These are phyloP conservation scores for Cymbidium sinense DNA, from an alignment of 106 monocot species.

Conservation along the genomic window DNA sequence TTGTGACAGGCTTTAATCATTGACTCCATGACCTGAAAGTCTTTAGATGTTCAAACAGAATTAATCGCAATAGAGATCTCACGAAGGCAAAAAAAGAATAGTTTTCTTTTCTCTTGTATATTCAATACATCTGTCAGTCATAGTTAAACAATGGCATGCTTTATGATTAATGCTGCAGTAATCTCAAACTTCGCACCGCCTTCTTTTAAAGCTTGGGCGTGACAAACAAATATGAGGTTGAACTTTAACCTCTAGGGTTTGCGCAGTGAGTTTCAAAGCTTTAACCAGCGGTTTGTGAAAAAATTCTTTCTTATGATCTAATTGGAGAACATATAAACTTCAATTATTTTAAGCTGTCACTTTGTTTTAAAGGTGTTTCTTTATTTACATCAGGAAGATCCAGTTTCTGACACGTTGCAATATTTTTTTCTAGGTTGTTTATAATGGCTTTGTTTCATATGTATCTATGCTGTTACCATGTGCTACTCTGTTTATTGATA, in stretches of 20 bases:
- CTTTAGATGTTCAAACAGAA: not conserved
- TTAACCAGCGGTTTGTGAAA: not conserved
- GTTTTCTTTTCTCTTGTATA: not conserved
- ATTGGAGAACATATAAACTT: not conserved
- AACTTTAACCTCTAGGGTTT: not conserved
- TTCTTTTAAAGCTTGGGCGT: too few relatives aligned
- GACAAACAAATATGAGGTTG: not conserved
- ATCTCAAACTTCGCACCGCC: too few relatives aligned
- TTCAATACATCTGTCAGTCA: too few relatives aligned
- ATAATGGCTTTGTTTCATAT: not conserved
- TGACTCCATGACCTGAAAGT: not conserved
- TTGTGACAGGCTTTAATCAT: not conserved
- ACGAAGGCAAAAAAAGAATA: not conserved
- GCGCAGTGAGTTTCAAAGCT: not conserved
- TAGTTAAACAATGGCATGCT: too few relatives aligned
- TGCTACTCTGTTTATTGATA: not conserved
- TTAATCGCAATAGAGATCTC: not conserved
- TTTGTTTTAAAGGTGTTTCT: not conserved
- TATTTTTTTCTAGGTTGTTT: not conserved
- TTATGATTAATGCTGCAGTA: too few relatives aligned
- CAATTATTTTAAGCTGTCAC: not conserved
- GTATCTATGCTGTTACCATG: not conserved
- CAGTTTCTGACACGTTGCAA: not conserved
- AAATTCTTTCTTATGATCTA: not conserved
- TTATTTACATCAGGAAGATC: not conserved